Percentiles rank a stretch among this genome's conserved stretches.
Evolutionary conservation across 140 eudicot genomes (phyloP).

Genomic region (Anethum foeniculum): DNA sequence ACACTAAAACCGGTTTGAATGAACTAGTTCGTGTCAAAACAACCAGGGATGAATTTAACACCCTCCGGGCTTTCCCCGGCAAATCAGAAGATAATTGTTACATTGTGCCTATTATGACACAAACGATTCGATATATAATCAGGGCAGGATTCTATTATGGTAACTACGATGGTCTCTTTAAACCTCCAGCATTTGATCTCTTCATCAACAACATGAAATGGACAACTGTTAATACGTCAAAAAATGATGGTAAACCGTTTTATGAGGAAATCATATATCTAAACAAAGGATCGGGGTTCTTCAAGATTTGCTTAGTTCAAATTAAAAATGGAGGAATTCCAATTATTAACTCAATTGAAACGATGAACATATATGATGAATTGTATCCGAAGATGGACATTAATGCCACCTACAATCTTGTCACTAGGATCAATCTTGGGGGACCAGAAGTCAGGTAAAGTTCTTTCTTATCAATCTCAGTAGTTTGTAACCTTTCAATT

Average conservation of each 20-base stretch:
- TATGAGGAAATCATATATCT: constrained; percentile 2
- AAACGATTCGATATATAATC: background rate
- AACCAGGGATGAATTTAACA: background rate
- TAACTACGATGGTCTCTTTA: constrained; percentile 4
- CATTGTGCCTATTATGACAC: background rate
- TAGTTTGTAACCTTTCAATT: background rate
- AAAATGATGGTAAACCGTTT: background rate
- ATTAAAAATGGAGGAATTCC: constrained; percentile 6
- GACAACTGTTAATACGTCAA: background rate
- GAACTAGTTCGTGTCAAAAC: background rate
- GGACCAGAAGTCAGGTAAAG: constrained; percentile 7
- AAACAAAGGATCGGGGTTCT: background rate
- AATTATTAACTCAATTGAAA: constrained; percentile 1
- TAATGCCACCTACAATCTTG: constrained; percentile 3
- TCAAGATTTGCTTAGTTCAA: constrained; percentile 3
- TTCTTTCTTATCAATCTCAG: background rate
- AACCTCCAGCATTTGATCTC: constrained; percentile 5
- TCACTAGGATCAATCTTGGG: constrained; percentile 12
- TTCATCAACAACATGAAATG: background rate
- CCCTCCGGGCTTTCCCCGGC: background rate
- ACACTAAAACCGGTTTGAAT: background rate
- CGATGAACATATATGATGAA: background rate
- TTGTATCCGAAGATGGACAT: constrained; percentile 3
- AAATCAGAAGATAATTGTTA: constrained; percentile 3
- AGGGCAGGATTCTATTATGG: constrained; percentile 6